Conservation (phyloP, 306 rosid genomes). For the Cucumis cinereus region DNA sequence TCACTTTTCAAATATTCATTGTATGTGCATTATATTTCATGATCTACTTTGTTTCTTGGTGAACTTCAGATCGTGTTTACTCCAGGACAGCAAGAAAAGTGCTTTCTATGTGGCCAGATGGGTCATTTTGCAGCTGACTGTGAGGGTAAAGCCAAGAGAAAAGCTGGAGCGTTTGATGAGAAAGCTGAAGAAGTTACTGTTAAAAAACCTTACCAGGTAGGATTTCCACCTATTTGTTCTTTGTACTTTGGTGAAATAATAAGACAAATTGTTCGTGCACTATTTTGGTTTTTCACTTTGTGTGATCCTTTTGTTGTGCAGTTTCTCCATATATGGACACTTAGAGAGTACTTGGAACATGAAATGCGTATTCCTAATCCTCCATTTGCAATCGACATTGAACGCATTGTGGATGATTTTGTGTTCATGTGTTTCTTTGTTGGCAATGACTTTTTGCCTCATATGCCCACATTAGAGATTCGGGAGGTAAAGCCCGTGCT, state of each 20-base stretch:
- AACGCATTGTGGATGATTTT: conserved; percentile 87
- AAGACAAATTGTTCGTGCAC: neutral
- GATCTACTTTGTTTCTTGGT: neutral
- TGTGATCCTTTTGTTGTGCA: conserved; percentile 15
- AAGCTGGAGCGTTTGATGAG: conserved; percentile 81
- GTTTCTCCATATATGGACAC: conserved; percentile 93
- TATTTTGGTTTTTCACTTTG: conserved; percentile 1
- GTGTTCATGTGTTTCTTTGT: conserved; percentile 92
- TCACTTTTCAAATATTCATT: neutral
- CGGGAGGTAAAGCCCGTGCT: conserved; percentile 57
- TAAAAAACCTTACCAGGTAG: conserved; percentile 87
- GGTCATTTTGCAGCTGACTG: conserved; percentile 89
- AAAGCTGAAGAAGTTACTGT: conserved; percentile 41
- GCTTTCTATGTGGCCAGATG: conserved; percentile 89
- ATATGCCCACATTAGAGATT: conserved; percentile 94
- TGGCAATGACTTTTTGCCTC: conserved; percentile 96
- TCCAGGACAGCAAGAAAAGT: conserved; percentile 87
- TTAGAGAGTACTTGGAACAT: conserved; percentile 83
- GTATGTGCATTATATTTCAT: neutral
- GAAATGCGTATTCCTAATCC: conserved; percentile 66
- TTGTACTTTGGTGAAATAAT: neutral
- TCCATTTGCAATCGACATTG: conserved; percentile 65
- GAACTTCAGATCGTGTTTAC: conserved; percentile 70
- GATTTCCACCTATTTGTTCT: conserved; percentile 5
- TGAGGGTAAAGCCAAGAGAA: conserved; percentile 79